Conservation (phyloP, 2,329 filamentous ascomycete genomes). For the Fusarium citri region DNA sequence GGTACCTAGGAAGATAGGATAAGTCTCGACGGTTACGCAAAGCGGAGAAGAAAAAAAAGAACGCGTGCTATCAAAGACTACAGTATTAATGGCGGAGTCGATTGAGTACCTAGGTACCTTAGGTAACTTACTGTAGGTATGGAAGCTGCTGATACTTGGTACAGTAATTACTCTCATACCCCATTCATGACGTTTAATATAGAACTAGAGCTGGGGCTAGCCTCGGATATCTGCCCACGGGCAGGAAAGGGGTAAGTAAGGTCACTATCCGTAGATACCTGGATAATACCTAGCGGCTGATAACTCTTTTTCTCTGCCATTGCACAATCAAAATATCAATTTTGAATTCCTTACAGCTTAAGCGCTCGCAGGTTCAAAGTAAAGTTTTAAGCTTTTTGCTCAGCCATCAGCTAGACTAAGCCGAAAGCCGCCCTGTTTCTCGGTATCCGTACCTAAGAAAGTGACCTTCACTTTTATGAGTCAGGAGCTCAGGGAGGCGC, state of each 20-base stretch:
- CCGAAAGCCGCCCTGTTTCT: slow-evolving; percentile 13
- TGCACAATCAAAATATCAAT: not conserved
- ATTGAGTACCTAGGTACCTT: not conserved
- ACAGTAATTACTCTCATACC: not conserved
- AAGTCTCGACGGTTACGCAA: not conserved
- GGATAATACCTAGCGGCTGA: not conserved
- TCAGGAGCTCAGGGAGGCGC: slow-evolving; percentile 13
- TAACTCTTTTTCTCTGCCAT: not conserved
- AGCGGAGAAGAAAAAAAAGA: not conserved
- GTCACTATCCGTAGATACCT: not conserved
- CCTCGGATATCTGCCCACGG: not conserved
- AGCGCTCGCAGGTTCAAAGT: slow-evolving; percentile 20
- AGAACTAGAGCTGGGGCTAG: not conserved
- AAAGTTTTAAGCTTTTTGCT: slow-evolving; percentile 36
- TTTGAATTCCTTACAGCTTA: not conserved
- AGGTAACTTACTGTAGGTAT: not conserved
- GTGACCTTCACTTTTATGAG: slow-evolving; percentile 8
- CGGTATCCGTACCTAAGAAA: not conserved
- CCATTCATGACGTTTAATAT: slow-evolving; percentile 2
- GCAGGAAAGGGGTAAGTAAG: not conserved
- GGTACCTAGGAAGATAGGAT: not conserved
- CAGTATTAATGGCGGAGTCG: slow-evolving; percentile 9
- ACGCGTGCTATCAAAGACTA: not conserved
- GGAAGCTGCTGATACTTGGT: not conserved
- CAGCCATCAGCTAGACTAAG: slow-evolving; percentile 17